Evolutionary conservation across 495 filamentous ascomycete genomes (phyloP).

Genomic region (Ramalina peruviana): DNA sequence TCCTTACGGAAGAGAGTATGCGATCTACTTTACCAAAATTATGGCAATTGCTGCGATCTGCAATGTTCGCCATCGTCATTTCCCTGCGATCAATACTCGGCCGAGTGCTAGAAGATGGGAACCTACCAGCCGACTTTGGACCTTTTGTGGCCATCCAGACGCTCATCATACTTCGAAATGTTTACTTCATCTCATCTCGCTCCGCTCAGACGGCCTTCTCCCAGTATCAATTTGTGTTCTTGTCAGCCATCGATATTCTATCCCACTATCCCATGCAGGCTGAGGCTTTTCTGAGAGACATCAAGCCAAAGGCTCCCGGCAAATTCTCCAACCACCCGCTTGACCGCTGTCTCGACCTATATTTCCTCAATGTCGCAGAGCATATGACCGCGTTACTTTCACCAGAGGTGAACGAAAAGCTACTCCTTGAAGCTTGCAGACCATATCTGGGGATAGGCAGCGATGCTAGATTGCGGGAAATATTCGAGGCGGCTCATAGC

Average conservation of each 20-base stretch:
- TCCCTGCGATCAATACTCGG: conserved; percentile 59
- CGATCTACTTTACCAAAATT: conserved; percentile 57
- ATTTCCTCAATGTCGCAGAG: conserved; percentile 81
- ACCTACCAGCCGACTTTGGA: conserved; percentile 39
- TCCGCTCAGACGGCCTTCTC: conserved; percentile 60
- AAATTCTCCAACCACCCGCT: conserved; percentile 61
- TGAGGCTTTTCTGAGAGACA: conserved; percentile 53
- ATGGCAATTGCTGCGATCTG: conserved; percentile 70
- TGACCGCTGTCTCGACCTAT: conserved; percentile 70
- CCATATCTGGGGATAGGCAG: conserved; percentile 61
- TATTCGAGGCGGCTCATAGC: conserved; percentile 88
- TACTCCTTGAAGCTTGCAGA: conserved; percentile 59
- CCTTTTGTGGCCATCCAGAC: conserved; percentile 62
- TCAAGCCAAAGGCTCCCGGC: conserved; percentile 42
- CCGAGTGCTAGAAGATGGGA: conserved; percentile 43
- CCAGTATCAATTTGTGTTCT: conserved; percentile 71
- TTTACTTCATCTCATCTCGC: conserved; percentile 79
- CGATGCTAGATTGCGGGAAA: conserved; percentile 49
- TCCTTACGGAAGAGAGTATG: conserved; percentile 55
- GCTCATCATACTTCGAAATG: conserved; percentile 63
- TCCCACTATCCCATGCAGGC: conserved; percentile 55
- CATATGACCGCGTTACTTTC: conserved; percentile 65
- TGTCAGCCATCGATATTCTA: conserved; percentile 81
- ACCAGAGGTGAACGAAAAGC: conserved; percentile 48
- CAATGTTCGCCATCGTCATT: conserved; percentile 67